Conservation (phyloP, 2,329 filamentous ascomycete genomes). For the Bipolaris zeicola region DNA sequence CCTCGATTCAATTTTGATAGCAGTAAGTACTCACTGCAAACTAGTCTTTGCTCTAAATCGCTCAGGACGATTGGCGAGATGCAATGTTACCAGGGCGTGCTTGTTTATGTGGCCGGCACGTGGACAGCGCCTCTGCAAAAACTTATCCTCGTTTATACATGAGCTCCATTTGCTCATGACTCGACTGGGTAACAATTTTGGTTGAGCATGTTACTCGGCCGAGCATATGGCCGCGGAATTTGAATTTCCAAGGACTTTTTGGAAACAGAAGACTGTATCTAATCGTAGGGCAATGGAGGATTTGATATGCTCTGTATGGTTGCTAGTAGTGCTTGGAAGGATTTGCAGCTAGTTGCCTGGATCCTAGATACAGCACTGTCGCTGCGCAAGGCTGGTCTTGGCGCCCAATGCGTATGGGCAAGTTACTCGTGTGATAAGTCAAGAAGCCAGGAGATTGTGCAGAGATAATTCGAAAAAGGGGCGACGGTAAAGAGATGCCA, state of each 20-base stretch:
- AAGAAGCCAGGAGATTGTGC: constrained; percentile 14
- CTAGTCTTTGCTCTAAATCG: constrained; percentile 5
- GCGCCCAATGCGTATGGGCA: constrained; percentile 4
- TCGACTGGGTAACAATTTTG: too few relatives aligned
- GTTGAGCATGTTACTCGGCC: too few relatives aligned
- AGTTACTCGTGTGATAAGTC: constrained; percentile 10
- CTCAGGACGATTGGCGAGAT: constrained; percentile 12
- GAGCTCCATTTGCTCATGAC: too few relatives aligned
- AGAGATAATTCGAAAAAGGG: constrained; percentile 13
- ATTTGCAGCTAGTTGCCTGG: too few relatives aligned
- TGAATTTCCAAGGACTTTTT: too few relatives aligned
- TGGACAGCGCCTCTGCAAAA: constrained; percentile 9
- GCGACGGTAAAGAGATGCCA: constrained; percentile 9
- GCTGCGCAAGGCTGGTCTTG: constrained; percentile 5
- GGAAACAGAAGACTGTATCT: too few relatives aligned
- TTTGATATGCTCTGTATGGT: too few relatives aligned
- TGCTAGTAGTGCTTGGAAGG: too few relatives aligned
- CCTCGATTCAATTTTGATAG: constrained; percentile 3
- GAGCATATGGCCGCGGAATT: too few relatives aligned
- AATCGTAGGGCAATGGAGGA: too few relatives aligned
- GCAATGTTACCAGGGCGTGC: constrained; percentile 9
- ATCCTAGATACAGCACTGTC: background rate
- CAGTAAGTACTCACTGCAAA: background rate
- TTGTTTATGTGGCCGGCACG: constrained; percentile 10
- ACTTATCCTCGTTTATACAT: background rate